A percentile compares a stretch with the other conserved stretches of the same genome.
Evolutionary conservation across 78 protist genomes (phyloP).

Genomic region (Dictyostelium capitatum): DNA sequence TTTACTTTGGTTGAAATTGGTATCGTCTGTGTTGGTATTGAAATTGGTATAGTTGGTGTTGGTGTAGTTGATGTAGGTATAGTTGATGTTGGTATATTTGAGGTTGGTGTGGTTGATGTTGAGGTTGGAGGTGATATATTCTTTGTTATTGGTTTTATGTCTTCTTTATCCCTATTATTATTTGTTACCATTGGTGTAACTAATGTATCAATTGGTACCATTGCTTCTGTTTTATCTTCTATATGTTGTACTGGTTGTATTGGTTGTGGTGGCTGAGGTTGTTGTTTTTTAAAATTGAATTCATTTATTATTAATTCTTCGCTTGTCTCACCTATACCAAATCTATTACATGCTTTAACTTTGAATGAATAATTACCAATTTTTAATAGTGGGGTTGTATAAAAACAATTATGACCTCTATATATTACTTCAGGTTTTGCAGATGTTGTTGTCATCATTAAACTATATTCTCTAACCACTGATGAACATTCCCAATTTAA

Average conservation of each 20-base stretch:
- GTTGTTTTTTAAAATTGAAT: not conserved
- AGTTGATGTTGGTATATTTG: not conserved
- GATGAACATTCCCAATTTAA: constrained; percentile 59
- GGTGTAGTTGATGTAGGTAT: not conserved
- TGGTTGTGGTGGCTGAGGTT: not conserved
- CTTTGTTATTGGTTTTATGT: not conserved
- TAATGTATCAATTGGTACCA: not conserved
- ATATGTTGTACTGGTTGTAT: not conserved
- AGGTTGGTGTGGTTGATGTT: not conserved
- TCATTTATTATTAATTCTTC: constrained; percentile 11
- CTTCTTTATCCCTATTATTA: not conserved
- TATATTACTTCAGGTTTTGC: constrained; percentile 17
- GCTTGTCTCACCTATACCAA: constrained; percentile 63
- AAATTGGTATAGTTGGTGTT: not conserved
- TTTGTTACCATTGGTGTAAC: not conserved
- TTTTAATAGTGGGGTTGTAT: constrained; percentile 28
- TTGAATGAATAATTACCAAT: constrained; percentile 13
- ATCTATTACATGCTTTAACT: constrained; percentile 62
- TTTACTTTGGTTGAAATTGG: not conserved
- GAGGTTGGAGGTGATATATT: not conserved
- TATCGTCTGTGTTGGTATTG: not conserved
- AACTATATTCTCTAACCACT: constrained; percentile 44
- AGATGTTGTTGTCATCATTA: constrained; percentile 3
- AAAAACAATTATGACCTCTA: constrained; percentile 56
- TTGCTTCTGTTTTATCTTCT: not conserved